Conservation (phyloP, 805 yeast species). For the Lipomyces sp. region DNA sequence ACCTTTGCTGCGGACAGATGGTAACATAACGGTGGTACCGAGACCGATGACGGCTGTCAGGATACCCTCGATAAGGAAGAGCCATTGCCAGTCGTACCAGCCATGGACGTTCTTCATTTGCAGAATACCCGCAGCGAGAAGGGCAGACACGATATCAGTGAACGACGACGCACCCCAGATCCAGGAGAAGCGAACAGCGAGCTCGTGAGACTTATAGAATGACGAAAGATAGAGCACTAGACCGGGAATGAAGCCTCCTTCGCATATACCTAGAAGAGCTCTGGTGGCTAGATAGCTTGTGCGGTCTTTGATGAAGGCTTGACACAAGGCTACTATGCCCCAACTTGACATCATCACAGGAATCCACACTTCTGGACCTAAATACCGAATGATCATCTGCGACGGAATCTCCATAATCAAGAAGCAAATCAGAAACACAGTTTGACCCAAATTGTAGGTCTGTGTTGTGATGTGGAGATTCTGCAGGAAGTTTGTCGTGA, state of each 20-base stretch:
- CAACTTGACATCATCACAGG: constrained; percentile 59
- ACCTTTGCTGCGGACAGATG: constrained; percentile 39
- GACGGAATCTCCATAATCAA: constrained; percentile 51
- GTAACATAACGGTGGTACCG: constrained; percentile 55
- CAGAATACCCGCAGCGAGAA: constrained; percentile 60
- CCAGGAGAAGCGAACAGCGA: constrained; percentile 61
- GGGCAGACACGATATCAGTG: constrained; percentile 54
- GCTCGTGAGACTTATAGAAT: constrained; percentile 64
- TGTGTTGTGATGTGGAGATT: constrained; percentile 59
- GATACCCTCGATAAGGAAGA: constrained; percentile 66
- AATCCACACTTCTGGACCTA: constrained; percentile 68
- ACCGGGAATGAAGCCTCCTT: constrained; percentile 76
- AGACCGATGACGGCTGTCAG: constrained; percentile 61
- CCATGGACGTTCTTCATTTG: constrained; percentile 53
- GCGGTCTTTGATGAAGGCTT: constrained; percentile 51
- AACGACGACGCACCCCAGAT: constrained; percentile 63
- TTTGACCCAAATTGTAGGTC: constrained; percentile 62
- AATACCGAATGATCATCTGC: constrained; percentile 55
- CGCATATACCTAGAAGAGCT: constrained; percentile 58
- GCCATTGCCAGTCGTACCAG: constrained; percentile 64
- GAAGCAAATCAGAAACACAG: constrained; percentile 56
- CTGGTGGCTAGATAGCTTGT: constrained; percentile 52
- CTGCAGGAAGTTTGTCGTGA: constrained; percentile 57
- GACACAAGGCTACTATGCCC: constrained; percentile 61
- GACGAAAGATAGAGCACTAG: constrained; percentile 66